These are phyloP conservation scores for Fusarium sp. DNA, from an alignment of 2,329 filamentous ascomycete genomes.

Conservation along the genomic window DNA sequence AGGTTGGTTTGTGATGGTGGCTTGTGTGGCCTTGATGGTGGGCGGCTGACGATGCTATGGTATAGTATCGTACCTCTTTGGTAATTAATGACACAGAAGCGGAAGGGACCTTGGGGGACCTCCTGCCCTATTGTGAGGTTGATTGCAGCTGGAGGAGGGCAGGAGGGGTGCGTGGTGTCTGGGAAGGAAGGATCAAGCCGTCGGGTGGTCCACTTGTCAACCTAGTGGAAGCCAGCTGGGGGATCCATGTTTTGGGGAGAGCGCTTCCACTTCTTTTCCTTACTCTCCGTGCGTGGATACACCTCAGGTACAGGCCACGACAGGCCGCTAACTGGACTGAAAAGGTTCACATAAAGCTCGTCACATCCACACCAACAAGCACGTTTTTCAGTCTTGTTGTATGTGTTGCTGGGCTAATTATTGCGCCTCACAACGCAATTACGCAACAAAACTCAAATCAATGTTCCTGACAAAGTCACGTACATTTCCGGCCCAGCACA, in stretches of 20 bases:
- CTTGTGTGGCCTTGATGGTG: slow-evolving; percentile 14
- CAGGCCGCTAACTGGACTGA: slow-evolving; percentile 13
- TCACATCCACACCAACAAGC: slow-evolving; percentile 42
- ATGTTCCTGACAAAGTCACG: not conserved
- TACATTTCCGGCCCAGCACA: slow-evolving; percentile 22
- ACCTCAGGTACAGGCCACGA: slow-evolving; percentile 20
- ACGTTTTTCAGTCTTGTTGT: slow-evolving; percentile 38
- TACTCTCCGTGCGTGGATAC: not conserved
- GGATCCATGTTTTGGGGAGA: not conserved
- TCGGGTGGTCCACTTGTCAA: slow-evolving; percentile 4
- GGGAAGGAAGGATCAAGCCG: not conserved
- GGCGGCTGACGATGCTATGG: slow-evolving; percentile 34
- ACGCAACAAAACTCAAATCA: slow-evolving; percentile 31
- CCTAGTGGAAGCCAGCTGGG: not conserved
- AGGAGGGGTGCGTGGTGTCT: not conserved
- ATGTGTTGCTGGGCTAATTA: slow-evolving; percentile 30
- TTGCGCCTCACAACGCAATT: slow-evolving; percentile 35
- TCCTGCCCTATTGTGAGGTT: not conserved
- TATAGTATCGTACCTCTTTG: not conserved
- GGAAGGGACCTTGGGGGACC: not conserved
- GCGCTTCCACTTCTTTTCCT: not conserved
- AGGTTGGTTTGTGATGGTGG: slow-evolving; percentile 14
- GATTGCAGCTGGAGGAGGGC: not conserved
- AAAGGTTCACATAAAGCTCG: slow-evolving; percentile 12
- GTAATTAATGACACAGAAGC: slow-evolving; percentile 9